These are phyloP conservation scores for Pisolithus orientalis DNA, from an alignment of 768 basidiomycete genomes.

Conservation along the genomic window DNA sequence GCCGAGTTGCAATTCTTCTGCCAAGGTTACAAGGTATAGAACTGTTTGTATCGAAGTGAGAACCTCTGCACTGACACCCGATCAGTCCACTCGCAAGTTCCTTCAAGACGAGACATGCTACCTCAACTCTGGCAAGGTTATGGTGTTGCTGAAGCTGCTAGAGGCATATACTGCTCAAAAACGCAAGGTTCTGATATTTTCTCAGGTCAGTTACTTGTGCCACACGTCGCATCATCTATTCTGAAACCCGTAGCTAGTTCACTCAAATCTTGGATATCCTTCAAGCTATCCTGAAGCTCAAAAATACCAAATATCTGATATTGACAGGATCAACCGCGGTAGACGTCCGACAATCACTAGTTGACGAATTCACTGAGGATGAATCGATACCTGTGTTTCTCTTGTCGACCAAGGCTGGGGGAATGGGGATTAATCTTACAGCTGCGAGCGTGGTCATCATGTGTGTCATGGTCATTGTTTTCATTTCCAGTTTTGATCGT, in stretches of 20 bases:
- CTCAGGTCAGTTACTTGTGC: constrained; percentile 57
- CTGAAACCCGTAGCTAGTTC: constrained; percentile 50
- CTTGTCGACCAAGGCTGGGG: constrained; percentile 87
- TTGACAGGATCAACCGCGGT: constrained; percentile 93
- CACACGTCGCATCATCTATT: neutral
- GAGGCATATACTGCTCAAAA: constrained; percentile 57
- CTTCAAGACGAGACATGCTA: constrained; percentile 70
- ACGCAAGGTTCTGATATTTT: constrained; percentile 88
- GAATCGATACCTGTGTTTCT: constrained; percentile 83
- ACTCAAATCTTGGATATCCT: constrained; percentile 95
- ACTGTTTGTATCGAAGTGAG: neutral
- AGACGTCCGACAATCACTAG: constrained; percentile 85
- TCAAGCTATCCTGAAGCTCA: constrained; percentile 70
- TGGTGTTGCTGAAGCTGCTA: constrained; percentile 65
- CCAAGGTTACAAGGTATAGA: constrained; percentile 70
- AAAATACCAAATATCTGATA: constrained; percentile 67
- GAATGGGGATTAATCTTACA: constrained; percentile 95
- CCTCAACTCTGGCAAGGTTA: constrained; percentile 84
- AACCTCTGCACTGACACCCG: constrained; percentile 5
- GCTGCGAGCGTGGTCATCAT: constrained; percentile 95
- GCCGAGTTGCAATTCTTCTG: constrained; percentile 89
- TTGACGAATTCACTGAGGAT: constrained; percentile 90
- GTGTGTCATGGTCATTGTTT: constrained; percentile 34
- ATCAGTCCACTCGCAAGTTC: constrained; percentile 66
- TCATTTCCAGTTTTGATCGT: neutral